Evolutionary conservation across 768 basidiomycete genomes (phyloP).

Genomic region (Fistulinella prunicolor): DNA sequence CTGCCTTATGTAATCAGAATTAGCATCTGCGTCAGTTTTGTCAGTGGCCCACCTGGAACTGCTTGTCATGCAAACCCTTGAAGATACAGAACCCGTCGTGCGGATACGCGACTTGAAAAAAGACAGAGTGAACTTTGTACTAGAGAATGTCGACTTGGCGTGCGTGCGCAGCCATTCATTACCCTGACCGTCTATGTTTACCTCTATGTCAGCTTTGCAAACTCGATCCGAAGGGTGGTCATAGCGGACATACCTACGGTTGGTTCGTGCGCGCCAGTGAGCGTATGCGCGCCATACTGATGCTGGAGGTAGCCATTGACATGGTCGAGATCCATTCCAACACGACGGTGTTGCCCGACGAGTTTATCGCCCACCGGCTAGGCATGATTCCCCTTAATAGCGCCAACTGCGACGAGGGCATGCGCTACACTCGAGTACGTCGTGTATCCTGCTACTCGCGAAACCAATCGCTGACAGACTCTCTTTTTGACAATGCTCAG

Average conservation of each 20-base stretch:
- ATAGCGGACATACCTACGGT: constrained; percentile 97
- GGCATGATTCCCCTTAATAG: constrained; percentile 92
- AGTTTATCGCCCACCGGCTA: constrained; percentile 94
- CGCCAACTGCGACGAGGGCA: constrained; percentile 83
- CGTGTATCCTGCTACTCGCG: not conserved
- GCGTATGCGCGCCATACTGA: constrained; percentile 4
- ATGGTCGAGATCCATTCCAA: constrained; percentile 92
- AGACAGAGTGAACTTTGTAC: constrained; percentile 85
- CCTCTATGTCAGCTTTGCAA: constrained; percentile 67
- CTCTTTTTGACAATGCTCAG: constrained; percentile 39
- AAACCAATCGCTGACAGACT: constrained; percentile 1
- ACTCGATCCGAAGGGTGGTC: constrained; percentile 89
- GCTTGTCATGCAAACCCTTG: constrained; percentile 33
- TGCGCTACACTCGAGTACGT: constrained; percentile 72
- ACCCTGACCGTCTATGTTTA: constrained; percentile 5
- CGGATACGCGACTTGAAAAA: constrained; percentile 82
- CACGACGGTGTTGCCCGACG: constrained; percentile 91
- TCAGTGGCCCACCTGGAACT: not conserved
- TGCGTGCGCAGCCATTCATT: constrained; percentile 39
- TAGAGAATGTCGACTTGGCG: constrained; percentile 97
- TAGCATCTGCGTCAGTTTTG: too few species aligned
- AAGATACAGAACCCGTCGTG: constrained; percentile 60
- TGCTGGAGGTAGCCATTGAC: constrained; percentile 73
- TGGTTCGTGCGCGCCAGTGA: constrained; percentile 50
- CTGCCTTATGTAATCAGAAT: not conserved